Percentiles rank a stretch among this genome's conserved stretches.
phyloP scores from a whole-genome alignment of 805 yeast species.

The Ogataea wickerhamii region DNA sequence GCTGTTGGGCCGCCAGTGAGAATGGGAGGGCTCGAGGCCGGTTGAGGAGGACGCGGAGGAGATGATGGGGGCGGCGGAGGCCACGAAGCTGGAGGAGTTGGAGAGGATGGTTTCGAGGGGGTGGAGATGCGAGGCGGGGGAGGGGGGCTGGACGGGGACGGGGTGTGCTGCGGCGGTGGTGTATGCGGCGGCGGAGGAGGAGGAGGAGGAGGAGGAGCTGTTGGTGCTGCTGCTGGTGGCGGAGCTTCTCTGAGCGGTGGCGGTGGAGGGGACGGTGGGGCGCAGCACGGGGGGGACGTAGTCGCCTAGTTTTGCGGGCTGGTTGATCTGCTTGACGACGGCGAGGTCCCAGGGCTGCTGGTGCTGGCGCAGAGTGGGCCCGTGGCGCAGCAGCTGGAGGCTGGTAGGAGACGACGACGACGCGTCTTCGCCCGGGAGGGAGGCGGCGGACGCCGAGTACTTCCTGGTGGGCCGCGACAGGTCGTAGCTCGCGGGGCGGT shows the following conservation, averaged over 20 bases:
- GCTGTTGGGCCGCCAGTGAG: constrained; percentile 50
- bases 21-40: constrained; percentile 44
- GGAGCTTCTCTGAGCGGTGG: constrained; percentile 2
- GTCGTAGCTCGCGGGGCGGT: constrained; percentile 48
- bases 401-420: constrained; percentile 7
- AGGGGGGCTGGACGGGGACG: too few relatives aligned
- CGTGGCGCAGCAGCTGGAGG: background rate
- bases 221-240: constrained; percentile 2
- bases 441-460: constrained; percentile 24
- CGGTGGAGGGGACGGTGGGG: constrained; percentile 29
- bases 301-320: constrained; percentile 43
- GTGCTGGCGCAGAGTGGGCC: too few relatives aligned
- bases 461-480: constrained; percentile 38
- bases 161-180: background rate
- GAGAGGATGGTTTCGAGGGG: constrained; percentile 11
- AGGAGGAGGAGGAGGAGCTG: constrained; percentile 9
- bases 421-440: background rate
- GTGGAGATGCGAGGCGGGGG: constrained; percentile 1
- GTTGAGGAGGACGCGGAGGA: constrained; percentile 5
- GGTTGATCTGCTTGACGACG: constrained; percentile 40
- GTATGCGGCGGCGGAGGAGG: background rate
- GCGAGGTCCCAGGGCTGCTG: constrained; percentile 3
- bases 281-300: constrained; percentile 53
- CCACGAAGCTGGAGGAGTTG: constrained; percentile 12
- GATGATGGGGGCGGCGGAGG: background rate